Evolutionary conservation across 179 eudicot species (phyloP).

Genomic region (Gypsophila paniculata): DNA sequence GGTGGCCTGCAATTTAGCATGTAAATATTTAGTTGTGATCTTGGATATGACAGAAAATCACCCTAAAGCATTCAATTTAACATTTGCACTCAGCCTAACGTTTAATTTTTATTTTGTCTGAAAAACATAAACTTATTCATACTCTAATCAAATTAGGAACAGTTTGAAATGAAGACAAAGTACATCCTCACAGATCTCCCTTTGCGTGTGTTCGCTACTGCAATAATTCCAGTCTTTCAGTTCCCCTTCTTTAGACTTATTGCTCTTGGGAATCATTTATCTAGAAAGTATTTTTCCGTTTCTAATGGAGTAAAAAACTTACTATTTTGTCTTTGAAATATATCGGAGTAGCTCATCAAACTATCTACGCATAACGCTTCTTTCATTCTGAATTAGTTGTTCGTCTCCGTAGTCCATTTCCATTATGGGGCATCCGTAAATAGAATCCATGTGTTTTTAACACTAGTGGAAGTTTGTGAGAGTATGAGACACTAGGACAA

Average conservation of each 20-base stretch:
- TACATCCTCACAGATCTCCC: not conserved
- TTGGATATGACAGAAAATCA: conserved; percentile 1
- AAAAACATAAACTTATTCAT: no score
- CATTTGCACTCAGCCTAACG: no score
- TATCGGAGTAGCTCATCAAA: not conserved
- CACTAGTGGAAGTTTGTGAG: no score
- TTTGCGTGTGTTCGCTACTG: not conserved
- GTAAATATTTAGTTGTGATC: not conserved
- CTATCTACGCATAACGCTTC: not conserved
- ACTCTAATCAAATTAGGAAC: not conserved
- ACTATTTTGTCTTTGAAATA: not conserved
- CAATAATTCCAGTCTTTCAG: not conserved
- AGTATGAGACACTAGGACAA: not conserved
- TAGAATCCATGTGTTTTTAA: not conserved
- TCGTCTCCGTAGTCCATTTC: not conserved
- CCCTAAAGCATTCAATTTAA: not conserved
- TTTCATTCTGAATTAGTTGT: not conserved
- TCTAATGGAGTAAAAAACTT: not conserved
- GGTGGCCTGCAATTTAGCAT: not conserved
- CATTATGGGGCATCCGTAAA: not conserved
- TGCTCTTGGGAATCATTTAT: not conserved
- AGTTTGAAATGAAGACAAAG: not conserved
- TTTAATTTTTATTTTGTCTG: no score
- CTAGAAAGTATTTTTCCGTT: not conserved
- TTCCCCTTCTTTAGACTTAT: not conserved